Base-by-base conservation (phyloP, 495 filamentous ascomycete genomes). In the Astrothelium macrocarpum region DNA sequence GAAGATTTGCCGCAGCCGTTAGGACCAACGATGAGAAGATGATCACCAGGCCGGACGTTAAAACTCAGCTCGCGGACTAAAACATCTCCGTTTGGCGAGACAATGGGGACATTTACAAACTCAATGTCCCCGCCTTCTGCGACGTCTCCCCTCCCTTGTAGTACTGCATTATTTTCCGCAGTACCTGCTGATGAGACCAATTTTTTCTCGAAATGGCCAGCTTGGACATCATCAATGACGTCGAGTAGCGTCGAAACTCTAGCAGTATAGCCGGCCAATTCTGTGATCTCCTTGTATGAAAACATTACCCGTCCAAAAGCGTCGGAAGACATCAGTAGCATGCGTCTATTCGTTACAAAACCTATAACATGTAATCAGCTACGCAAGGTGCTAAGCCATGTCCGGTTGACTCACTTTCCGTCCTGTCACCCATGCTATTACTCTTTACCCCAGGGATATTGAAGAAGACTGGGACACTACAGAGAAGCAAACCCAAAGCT, bases 251-350 rank as follows among this genome's bases (percentile, higher is more conserved):
- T 87, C 4, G 92, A 87, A 12, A 97, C 94, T 28, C 94, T 87
- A 14, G 90, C 90, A 10, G 94, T 97, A 78, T 97, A 96, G 26
- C 94, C 94, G 1, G 94, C 95, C 60, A 98, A 80, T 71, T 98
- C 94, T 59, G 93, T 95, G 68, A 98, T 82, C 69, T 91, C 95
- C 72, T 95, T 95, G 79, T 98, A 98, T 25, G 89, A 93, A 78
- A 96, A 97, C 94, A 97, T 97, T 59, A 98, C 76, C 31, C 95
- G 88, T 14, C 95, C 95, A 69, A 98, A 96, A 32, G 94, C 94
- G 71, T 98, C 94, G 0, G 91, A 96, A 28, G 91, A 92, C 31
- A 87, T 90, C 1, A 97, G 79, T 2, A 98, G 81, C 81, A 98
- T 88, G 45, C 94, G 81, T 59, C 94, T 82, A 70, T 97, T 97